phyloP scores from a whole-genome alignment of 2,329 filamentous ascomycete species.

The Drechslerella coelobrocha region DNA sequence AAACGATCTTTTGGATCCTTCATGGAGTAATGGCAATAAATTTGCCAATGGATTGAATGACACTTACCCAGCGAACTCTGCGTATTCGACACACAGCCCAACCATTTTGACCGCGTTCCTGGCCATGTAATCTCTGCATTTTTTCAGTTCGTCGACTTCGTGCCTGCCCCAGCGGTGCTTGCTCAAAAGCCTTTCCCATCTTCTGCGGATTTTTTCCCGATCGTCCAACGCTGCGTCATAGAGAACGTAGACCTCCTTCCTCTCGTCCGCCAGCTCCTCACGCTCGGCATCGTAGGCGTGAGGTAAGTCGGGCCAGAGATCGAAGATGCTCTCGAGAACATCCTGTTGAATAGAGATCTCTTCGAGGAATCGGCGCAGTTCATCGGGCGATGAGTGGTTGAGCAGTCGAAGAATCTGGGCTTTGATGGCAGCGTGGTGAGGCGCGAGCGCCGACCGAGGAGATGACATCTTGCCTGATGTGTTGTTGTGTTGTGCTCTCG shows the following conservation, averaged over 20 bases:
- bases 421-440: constrained; percentile 49
- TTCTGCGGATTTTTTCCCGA: constrained; percentile 37
- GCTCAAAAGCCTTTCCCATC: constrained; percentile 40
- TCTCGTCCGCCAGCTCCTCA: constrained; percentile 46
- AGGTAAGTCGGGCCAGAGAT: constrained; percentile 48
- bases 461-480: constrained; percentile 32
- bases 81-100: constrained; percentile 44
- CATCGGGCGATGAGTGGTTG: constrained; percentile 41
- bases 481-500: constrained; percentile 20
- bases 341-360: constrained; percentile 49
- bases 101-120: constrained; percentile 49
- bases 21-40: neutral
- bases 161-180: constrained; percentile 48
- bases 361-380: constrained; percentile 40
- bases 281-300: constrained; percentile 47
- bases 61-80: constrained; percentile 45
- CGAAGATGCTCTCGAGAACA: constrained; percentile 48
- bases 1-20: constrained; percentile 13
- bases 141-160: constrained; percentile 46
- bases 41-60: neutral
- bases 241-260: constrained; percentile 47
- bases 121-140: constrained; percentile 49
- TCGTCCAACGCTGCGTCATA: constrained; percentile 47
- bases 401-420: constrained; percentile 49
- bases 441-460: constrained; percentile 45